Percentiles rank a stretch among this genome's conserved stretches.
phyloP scores from a whole-genome alignment of 2,329 filamentous ascomycete genomes.

The Fusarium camptoceras region DNA sequence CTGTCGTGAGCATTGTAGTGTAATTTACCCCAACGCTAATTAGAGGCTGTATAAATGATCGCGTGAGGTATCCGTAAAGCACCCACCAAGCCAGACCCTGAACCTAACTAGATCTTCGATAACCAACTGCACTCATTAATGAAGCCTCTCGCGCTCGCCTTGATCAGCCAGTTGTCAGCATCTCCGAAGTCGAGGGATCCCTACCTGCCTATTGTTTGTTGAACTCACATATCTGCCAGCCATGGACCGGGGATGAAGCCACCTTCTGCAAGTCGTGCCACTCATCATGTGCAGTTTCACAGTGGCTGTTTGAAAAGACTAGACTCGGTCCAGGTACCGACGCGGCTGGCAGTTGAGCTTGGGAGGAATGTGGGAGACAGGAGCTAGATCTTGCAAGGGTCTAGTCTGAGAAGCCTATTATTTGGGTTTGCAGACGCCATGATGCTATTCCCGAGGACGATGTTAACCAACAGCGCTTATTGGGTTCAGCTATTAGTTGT shows the following conservation, averaged over 20 bases:
- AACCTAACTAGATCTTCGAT: slow-evolving; percentile 11
- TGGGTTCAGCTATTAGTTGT: neutral
- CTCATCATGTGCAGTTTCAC: neutral
- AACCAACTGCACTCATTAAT: slow-evolving; percentile 26
- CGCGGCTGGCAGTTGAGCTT: slow-evolving; percentile 21
- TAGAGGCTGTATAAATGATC: neutral
- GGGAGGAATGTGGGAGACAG: slow-evolving; percentile 45
- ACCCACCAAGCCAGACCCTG: neutral
- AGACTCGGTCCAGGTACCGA: slow-evolving; percentile 35
- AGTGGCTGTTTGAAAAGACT: slow-evolving; percentile 5
- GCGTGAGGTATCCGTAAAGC: slow-evolving; percentile 2
- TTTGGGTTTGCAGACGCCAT: neutral
- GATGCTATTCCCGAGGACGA: slow-evolving; percentile 18
- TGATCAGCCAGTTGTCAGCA: neutral
- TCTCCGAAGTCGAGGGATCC: neutral
- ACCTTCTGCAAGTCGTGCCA: neutral
- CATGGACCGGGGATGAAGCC: neutral
- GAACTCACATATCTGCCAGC: neutral
- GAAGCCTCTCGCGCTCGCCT: neutral
- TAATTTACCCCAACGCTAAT: slow-evolving; percentile 3
- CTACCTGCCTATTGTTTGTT: neutral
- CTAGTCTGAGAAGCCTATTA: neutral
- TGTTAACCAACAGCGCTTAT: neutral
- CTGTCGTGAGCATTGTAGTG: neutral
- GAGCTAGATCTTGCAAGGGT: slow-evolving; percentile 38